These are phyloP conservation scores for Vitis cinerea DNA, from an alignment of 164 flowering plant species.

Conservation along the genomic window DNA sequence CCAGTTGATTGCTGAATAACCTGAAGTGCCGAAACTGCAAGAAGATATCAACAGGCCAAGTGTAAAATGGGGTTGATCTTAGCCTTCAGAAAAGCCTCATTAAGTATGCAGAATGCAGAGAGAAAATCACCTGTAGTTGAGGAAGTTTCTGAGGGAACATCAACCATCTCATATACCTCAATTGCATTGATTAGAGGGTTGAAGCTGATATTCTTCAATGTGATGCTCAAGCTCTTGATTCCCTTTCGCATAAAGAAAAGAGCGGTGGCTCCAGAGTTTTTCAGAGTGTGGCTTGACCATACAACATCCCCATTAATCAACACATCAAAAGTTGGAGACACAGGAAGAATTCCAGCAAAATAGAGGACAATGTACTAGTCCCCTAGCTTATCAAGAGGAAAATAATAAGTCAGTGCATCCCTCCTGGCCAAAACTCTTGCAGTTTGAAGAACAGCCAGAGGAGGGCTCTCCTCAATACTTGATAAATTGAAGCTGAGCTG, in stretches of 20 bases:
- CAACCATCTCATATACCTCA: slow-evolving; percentile 71
- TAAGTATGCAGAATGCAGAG: neutral
- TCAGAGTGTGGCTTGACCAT: slow-evolving; percentile 51
- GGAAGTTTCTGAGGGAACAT: slow-evolving; percentile 64
- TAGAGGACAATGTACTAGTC: slow-evolving; percentile 70
- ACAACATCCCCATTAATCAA: slow-evolving; percentile 52
- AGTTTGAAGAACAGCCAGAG: slow-evolving; percentile 63
- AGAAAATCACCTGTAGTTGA: slow-evolving; percentile 67
- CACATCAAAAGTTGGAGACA: slow-evolving; percentile 57
- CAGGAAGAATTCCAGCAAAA: slow-evolving; percentile 83
- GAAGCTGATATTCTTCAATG: slow-evolving; percentile 49
- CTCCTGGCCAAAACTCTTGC: slow-evolving; percentile 65
- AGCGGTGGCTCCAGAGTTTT: slow-evolving; percentile 34
- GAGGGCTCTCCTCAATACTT: slow-evolving; percentile 51
- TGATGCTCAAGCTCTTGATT: slow-evolving; percentile 53
- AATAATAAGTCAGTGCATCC: slow-evolving; percentile 45
- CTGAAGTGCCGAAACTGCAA: slow-evolving; percentile 82
- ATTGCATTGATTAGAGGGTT: slow-evolving; percentile 74
- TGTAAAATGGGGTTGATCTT: slow-evolving; percentile 2
- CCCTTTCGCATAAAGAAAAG: slow-evolving; percentile 35
- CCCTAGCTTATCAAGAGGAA: slow-evolving; percentile 52
- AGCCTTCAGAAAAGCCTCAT: neutral
- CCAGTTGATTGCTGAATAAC: slow-evolving; percentile 74
- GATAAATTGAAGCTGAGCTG: slow-evolving; percentile 35
- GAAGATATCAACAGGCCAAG: neutral